These are phyloP conservation scores for Austroboletus festivus DNA, from an alignment of 768 basidiomycete genomes.

Conservation along the genomic window DNA sequence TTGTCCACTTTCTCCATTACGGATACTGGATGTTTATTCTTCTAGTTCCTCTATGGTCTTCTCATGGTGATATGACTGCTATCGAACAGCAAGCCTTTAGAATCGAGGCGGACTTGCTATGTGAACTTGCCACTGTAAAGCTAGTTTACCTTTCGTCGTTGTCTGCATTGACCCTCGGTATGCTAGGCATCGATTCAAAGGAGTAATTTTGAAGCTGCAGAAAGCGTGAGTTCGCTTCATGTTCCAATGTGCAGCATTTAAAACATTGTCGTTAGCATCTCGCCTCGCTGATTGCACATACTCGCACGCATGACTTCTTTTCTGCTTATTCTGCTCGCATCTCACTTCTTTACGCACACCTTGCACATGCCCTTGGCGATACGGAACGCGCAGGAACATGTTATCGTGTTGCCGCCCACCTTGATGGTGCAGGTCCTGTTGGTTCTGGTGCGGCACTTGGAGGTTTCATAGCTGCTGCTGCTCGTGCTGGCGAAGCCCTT, in stretches of 20 bases:
- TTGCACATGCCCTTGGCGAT: conserved; percentile 64
- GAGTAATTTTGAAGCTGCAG: conserved; percentile 63
- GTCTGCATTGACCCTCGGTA: not conserved
- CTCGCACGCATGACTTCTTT: conserved; percentile 58
- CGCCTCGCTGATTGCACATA: conserved; percentile 53
- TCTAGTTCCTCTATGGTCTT: conserved; percentile 56
- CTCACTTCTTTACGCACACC: conserved; percentile 66
- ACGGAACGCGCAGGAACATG: conserved; percentile 53
- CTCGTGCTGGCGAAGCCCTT: conserved; percentile 50
- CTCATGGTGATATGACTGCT: conserved; percentile 45
- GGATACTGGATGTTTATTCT: not conserved
- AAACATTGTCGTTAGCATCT: conserved; percentile 31
- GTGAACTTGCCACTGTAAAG: conserved; percentile 64
- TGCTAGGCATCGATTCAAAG: conserved; percentile 61
- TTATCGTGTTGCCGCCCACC: conserved; percentile 58
- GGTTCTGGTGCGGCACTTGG: conserved; percentile 13
- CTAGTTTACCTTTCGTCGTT: not conserved
- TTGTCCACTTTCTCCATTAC: not conserved
- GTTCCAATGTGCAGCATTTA: not conserved
- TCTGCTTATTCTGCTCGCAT: conserved; percentile 56
- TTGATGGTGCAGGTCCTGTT: conserved; percentile 37
- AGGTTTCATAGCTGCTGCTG: conserved; percentile 45
- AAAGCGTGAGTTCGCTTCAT: conserved; percentile 39
- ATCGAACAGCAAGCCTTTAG: conserved; percentile 50
- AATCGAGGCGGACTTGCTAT: conserved; percentile 68